Percentiles rank a stretch among this genome's conserved stretches.
These are phyloP conservation scores for Clarireedia hainanense DNA, from an alignment of 2,329 filamentous ascomycete genomes.

Conservation along the genomic window DNA sequence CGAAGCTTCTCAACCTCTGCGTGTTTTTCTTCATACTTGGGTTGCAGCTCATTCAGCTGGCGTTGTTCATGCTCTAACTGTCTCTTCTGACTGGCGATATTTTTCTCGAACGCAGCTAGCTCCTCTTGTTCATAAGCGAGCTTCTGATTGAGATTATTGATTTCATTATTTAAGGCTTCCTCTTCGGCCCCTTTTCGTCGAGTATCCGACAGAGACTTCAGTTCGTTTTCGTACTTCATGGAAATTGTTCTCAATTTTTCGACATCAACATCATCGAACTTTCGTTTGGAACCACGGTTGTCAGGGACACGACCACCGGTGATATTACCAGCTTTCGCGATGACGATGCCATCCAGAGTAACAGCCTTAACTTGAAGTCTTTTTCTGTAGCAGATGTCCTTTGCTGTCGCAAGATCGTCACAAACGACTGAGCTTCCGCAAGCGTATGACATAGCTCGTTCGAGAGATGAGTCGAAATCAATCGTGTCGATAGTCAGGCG, in stretches of 20 bases:
- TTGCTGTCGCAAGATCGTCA: conserved; percentile 78
- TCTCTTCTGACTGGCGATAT: conserved; percentile 75
- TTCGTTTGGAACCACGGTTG: conserved; percentile 65
- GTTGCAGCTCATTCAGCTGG: conserved; percentile 67
- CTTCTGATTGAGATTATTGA: conserved; percentile 72
- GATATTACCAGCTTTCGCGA: conserved; percentile 94
- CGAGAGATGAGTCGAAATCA: conserved; percentile 80
- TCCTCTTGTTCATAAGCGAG: conserved; percentile 67
- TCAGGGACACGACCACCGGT: conserved; percentile 83
- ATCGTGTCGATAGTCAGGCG: conserved; percentile 92
- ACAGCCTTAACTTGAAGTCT: conserved; percentile 87
- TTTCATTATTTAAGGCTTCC: conserved; percentile 70
- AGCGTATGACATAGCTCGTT: conserved; percentile 89
- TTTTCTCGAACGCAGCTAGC: conserved; percentile 69
- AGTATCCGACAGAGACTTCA: conserved; percentile 70
- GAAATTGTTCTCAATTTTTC: conserved; percentile 73
- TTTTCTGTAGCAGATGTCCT: conserved; percentile 79
- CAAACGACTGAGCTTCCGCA: conserved; percentile 94
- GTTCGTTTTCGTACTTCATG: conserved; percentile 67
- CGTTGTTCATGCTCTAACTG: conserved; percentile 67
- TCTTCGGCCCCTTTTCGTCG: conserved; percentile 71
- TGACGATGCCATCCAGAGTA: conserved; percentile 88
- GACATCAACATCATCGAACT: conserved; percentile 85
- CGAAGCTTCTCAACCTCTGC: conserved; percentile 58
- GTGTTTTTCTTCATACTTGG: conserved; percentile 68